These are phyloP conservation scores for Botrytis fabae DNA, from an alignment of 2,329 filamentous ascomycete genomes.

Conservation along the genomic window DNA sequence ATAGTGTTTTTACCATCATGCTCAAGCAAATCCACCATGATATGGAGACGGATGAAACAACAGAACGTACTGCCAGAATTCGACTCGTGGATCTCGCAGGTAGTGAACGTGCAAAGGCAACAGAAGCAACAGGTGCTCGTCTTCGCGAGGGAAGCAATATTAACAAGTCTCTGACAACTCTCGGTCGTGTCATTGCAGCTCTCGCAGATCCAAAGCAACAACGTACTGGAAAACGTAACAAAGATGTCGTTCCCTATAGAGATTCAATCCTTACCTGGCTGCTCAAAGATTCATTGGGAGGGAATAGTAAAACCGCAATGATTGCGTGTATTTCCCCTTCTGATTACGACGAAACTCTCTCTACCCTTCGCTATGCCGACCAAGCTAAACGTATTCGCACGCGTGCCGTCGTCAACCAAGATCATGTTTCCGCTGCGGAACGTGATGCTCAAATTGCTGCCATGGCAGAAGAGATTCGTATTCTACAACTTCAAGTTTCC, in stretches of 20 bases:
- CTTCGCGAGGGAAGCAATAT: conserved; percentile 96
- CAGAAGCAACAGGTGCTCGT: conserved; percentile 87
- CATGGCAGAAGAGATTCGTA: conserved; percentile 93
- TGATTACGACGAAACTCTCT: conserved; percentile 96
- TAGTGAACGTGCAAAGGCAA: conserved; percentile 91
- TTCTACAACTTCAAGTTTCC: conserved; percentile 70
- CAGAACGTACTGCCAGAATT: conserved; percentile 90
- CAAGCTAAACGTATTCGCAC: conserved; percentile 97
- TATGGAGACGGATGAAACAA: conserved; percentile 95
- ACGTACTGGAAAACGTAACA: conserved; percentile 57
- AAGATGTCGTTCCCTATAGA: conserved; percentile 83
- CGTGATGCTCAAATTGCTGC: conserved; percentile 90
- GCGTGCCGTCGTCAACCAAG: conserved; percentile 91
- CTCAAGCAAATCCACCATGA: conserved; percentile 98
- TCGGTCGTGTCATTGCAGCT: conserved; percentile 93
- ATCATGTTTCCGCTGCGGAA: conserved; percentile 87
- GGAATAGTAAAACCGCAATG: conserved; percentile 98
- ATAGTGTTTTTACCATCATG: conserved; percentile 97
- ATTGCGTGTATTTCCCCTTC: conserved; percentile 94
- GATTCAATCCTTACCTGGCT: conserved; percentile 85
- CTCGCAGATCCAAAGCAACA: conserved; percentile 70
- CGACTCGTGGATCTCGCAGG: conserved; percentile 92
- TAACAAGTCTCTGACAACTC: conserved; percentile 96
- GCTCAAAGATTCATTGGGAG: conserved; percentile 90
- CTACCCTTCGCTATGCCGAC: conserved; percentile 93